Conservation (phyloP, 495 filamentous ascomycete species). For the Trichoderma orchidacearum region DNA sequence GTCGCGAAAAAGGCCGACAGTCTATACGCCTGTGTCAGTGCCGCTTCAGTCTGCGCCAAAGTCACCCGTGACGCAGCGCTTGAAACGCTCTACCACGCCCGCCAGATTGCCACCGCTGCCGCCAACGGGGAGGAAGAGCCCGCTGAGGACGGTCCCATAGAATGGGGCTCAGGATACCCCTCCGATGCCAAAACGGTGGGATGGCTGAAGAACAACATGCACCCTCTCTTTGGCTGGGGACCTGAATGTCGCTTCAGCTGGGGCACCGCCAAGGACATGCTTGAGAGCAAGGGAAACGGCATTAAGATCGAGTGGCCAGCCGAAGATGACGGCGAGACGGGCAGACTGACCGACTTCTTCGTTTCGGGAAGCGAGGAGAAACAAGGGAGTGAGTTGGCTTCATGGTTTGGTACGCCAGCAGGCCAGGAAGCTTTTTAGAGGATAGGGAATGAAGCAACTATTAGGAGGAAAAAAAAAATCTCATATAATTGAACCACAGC, state of each 20-base stretch:
- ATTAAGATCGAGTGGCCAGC: slow-evolving; percentile 79
- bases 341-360: slow-evolving; percentile 66
- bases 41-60: slow-evolving; percentile 88
- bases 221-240: slow-evolving; percentile 92
- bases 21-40: slow-evolving; percentile 84
- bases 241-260: slow-evolving; percentile 86
- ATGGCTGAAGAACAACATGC: slow-evolving; percentile 79
- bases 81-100: slow-evolving; percentile 53
- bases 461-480: not conserved
- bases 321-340: slow-evolving; percentile 48
- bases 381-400: slow-evolving; percentile 39
- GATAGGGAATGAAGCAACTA: not conserved
- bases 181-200: slow-evolving; percentile 66
- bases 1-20: slow-evolving; percentile 95
- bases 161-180: slow-evolving; percentile 88
- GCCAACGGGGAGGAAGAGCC: slow-evolving; percentile 4
- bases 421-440: slow-evolving; percentile 41
- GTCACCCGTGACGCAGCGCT: slow-evolving; percentile 85
- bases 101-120: slow-evolving; percentile 6
- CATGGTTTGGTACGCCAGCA: slow-evolving; percentile 50
- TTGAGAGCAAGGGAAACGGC: slow-evolving; percentile 49
- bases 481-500: too few relatives aligned
- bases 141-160: slow-evolving; percentile 15
- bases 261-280: slow-evolving; percentile 86
- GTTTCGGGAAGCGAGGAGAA: slow-evolving; percentile 21